These are phyloP conservation scores for Huntiella decipiens DNA, from an alignment of 2,329 filamentous ascomycete species.

Conservation along the genomic window DNA sequence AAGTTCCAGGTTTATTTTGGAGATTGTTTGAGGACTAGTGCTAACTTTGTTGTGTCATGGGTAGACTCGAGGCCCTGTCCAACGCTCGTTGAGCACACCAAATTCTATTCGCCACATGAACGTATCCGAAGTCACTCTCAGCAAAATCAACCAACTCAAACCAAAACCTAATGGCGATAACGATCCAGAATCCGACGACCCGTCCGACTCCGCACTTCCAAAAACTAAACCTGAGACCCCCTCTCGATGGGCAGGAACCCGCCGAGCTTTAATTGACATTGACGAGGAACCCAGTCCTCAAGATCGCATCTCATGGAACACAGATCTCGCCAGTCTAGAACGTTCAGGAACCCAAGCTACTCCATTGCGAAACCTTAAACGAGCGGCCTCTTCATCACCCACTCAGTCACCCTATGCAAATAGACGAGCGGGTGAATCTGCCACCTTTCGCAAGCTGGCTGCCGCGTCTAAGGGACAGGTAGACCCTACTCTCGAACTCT, in stretches of 20 bases:
- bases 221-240: constrained; percentile 19
- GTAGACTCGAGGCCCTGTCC: constrained; percentile 24
- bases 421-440: constrained; percentile 7
- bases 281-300: constrained; percentile 35
- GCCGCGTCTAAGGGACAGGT: constrained; percentile 30
- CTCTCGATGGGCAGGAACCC: constrained; percentile 38
- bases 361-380: constrained; percentile 37
- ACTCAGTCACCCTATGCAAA: constrained; percentile 37
- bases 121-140: constrained; percentile 39
- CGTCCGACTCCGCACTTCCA: constrained; percentile 9
- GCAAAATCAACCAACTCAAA: constrained; percentile 38
- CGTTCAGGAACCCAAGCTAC: constrained; percentile 29
- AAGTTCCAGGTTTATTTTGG: background rate
- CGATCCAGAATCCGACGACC: constrained; percentile 11
- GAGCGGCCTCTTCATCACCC: constrained; percentile 57
- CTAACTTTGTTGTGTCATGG: background rate
- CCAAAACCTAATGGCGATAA: constrained; percentile 23
- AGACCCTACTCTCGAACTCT: constrained; percentile 56
- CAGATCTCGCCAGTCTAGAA: constrained; percentile 24
- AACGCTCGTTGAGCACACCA: constrained; percentile 29
- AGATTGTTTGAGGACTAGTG: no score
- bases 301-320: constrained; percentile 43
- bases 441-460: constrained; percentile 10
- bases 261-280: constrained; percentile 23
- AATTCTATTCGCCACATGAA: constrained; percentile 14